Percentiles rank a stretch among this genome's conserved stretches.
These are phyloP conservation scores for Mentha longifolia DNA, from an alignment of 257 asterid species.

Conservation along the genomic window DNA sequence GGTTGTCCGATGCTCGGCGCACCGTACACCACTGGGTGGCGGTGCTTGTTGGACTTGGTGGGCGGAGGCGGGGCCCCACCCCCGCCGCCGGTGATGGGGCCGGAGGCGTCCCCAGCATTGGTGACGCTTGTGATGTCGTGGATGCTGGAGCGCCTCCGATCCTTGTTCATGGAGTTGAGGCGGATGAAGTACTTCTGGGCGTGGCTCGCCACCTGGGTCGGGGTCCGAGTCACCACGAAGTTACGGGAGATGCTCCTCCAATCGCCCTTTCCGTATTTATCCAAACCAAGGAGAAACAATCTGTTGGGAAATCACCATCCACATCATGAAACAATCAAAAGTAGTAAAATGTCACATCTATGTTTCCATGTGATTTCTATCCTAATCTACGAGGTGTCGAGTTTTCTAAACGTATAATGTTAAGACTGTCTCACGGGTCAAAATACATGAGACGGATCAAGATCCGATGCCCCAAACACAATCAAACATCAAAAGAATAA, in stretches of 20 bases:
- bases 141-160: constrained; percentile 84
- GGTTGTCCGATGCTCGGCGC: constrained; percentile 77
- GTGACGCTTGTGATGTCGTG: constrained; percentile 86
- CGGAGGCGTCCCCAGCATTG: constrained; percentile 57
- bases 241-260: constrained; percentile 94
- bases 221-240: constrained; percentile 83
- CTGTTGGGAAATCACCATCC: constrained; percentile 36
- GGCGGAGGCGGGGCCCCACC: constrained; percentile 38
- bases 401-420: background rate
- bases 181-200: constrained; percentile 92
- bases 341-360: background rate
- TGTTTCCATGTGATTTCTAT: background rate
- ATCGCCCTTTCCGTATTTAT: constrained; percentile 90
- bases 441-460: too few species aligned
- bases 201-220: constrained; percentile 95
- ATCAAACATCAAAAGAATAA: too few species aligned
- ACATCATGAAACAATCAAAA: constrained; percentile 1
- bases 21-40: constrained; percentile 55
- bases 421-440: too few species aligned
- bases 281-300: constrained; percentile 86
- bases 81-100: constrained; percentile 65
- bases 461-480: too few species aligned
- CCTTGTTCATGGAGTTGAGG: constrained; percentile 83
- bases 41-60: constrained; percentile 50
- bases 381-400: constrained; percentile 3